Evolutionary conservation across 441 rosid species (phyloP).

Genomic region (Manihot esculenta): DNA sequence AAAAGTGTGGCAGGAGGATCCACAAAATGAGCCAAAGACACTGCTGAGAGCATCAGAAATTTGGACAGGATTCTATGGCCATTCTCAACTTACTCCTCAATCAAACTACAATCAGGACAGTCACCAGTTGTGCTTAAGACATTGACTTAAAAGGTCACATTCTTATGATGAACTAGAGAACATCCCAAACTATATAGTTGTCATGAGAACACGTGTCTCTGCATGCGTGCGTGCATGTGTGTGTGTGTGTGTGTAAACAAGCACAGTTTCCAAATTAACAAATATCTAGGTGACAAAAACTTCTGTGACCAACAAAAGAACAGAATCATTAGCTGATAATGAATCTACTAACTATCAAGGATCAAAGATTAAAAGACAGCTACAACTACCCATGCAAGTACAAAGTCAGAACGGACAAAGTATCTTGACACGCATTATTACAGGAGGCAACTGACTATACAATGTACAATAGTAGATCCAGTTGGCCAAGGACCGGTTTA

Average conservation of each 20-base stretch:
- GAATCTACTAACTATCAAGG: neutral
- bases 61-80: neutral
- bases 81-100: neutral
- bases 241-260: neutral
- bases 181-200: neutral
- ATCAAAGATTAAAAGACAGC: neutral
- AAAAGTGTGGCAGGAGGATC: neutral
- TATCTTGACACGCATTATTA: neutral
- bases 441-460: neutral
- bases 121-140: neutral
- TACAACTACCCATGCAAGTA: neutral
- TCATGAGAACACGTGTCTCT: neutral
- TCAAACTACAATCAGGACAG: neutral
- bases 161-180: neutral
- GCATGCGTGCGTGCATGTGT: too few species aligned
- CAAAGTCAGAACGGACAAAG: neutral
- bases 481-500: too few species aligned
- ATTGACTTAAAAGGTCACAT: neutral
- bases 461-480: neutral
- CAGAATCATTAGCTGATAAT: neutral
- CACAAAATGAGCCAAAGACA: neutral
- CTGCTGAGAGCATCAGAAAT: neutral
- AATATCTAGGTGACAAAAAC: neutral
- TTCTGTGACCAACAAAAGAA: neutral
- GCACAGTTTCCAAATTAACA: slow-evolving; percentile 12